Evolutionary conservation across 2,329 filamentous ascomycete species (phyloP), one percentile per base, ranked within the genome.

Genomic region (Cladosporium cucumerinum): DNA sequence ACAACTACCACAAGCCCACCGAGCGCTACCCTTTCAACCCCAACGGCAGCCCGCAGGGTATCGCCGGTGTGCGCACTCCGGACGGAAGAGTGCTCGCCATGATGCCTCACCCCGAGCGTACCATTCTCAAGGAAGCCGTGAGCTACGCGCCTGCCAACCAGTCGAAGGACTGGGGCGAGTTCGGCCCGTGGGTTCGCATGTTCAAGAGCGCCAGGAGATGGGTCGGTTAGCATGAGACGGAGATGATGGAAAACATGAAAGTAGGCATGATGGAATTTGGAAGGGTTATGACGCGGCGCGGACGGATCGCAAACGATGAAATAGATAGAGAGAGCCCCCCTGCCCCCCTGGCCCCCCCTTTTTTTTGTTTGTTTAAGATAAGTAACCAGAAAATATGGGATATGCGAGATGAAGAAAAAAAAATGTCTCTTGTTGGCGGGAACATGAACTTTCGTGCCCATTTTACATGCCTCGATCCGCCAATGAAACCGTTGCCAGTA

Each of bases 31-130:
- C 95, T 0, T 90, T 84, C 80, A 98, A 98, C 80, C 91, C 89
- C 60, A 97, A 96, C 79, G 93, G 93, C 61, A 92, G 89, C 74
- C 90, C 91, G 0, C 83, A 85, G 67, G 93, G 91, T 74, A 90
- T 97, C 69, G 91, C 93, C 0, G 92, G 89, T 74, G 89, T 96
- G 28, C 84, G 89, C 71, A 93, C 86, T 72, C 84, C 82, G 51
- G 89, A 96, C 74, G 93, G 93, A 14, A 85, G 91, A 65, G 91
- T 96, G 1, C 78, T 97, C 70, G 92, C 92, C 7, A 86, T 97
- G 80, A 97, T 97, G 93, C 93, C 93, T 67, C 93, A 97, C 77
- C 93, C 93, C 0, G 93, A 97, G 81, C 86, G 93, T n/a, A 96
- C 91, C 18, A 87, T 96, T 65, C 81, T 96, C 81, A 87, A 87